Evolutionary conservation across 2,329 filamentous ascomycete species (phyloP), one percentile per base, ranked within the genome.

Genomic region (Pyricularia sp.): DNA sequence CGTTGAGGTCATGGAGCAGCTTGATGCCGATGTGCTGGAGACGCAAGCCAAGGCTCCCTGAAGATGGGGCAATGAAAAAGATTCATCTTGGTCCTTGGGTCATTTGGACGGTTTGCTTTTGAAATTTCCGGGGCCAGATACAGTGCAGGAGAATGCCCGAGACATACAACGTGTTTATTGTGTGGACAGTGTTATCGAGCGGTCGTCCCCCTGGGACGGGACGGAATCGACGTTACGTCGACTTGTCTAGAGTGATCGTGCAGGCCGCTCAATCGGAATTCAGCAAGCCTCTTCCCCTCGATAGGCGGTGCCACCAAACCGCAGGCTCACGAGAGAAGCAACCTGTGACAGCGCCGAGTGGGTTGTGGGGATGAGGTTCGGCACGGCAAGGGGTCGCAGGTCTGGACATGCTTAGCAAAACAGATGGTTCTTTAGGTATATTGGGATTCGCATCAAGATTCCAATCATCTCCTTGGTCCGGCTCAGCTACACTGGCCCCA

Each of bases 1-100:
- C 0, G 78, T 97, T 61, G 92, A 93, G 68, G 91, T 97, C 20
- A 97, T 97, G 91, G 89, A 92, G 78, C 91, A 96, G 77, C 80
- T 98, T 74, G 94, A 98, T 79, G 87, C 89, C 30, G 94, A 97
- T 81, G 90, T 95, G 2, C 77, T 97, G 58, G 86, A 77, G 64
- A 71, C 73, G 68, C 25, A 63, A 20, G 11, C 59, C 23, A 26
- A 63, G 23, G 59, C 23, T 28, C 58, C 59, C 1, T 63, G 65
- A 66, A 23, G 33, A 25, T 26, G 65, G 17, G 17, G 33, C 36
- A 17, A 28, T 12, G 6, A 33, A 33, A 20, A 6, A 23, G 33
- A 10, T 23, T 25, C 5, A 55, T 17, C 42, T 11, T 42, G 31
- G 17, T 20, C 31, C 3, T 66, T 66, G 20, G 20, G 42, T 66